Evolutionary conservation across 2,329 filamentous ascomycete species (phyloP), one percentile per base, ranked within the genome.

Genomic region (Arthrobotrys pseudoclavata): DNA sequence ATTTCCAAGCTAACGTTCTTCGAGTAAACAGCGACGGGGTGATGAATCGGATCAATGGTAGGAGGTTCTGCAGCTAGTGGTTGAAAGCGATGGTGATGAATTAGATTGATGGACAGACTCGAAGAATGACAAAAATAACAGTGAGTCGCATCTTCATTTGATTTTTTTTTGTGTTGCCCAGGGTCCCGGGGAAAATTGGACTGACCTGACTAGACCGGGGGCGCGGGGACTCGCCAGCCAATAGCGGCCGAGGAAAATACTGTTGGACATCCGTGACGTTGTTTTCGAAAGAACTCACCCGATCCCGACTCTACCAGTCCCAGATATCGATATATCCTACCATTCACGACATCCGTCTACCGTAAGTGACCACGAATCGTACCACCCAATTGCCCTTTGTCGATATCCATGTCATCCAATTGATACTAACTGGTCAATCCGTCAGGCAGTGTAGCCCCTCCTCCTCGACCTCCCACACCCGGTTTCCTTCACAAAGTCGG

Each of bases 201-300:
- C 12, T 22, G 29, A 15, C 13, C n/a, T 2, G 60, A 47, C 22
- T 31, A 26, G 22, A 37, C 60, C 29, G 60, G 60, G 60, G 55
- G 57, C 31, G 31, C 47, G 55, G 42, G 45, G 47, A 22, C 29
- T 37, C 31, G 45, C 47, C 47, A 60, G 55, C 71, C 71, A 76
- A 76, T 76, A 52, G 47, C 52, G 57, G 48, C 57, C 55, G 64
- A 69, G 71, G 64, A 76, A 76, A 76, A 69, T 76, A 69, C 71
- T 68, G 71, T 62, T 68, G 53, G 48, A 29, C 37, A 45, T 64
- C 53, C 63, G 70, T 76, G 71, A 76, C 71, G 71, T 69, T 57
- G 24, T 47, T 68, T 42, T 53, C 62, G 50, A 55, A 50, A 57
- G 52, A 57, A 55, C 50, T 42, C 34, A 60, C 34, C 61, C 61